phyloP scores from a whole-genome alignment of 2,329 filamentous ascomycete species.

The Paramyrothecium roridum region DNA sequence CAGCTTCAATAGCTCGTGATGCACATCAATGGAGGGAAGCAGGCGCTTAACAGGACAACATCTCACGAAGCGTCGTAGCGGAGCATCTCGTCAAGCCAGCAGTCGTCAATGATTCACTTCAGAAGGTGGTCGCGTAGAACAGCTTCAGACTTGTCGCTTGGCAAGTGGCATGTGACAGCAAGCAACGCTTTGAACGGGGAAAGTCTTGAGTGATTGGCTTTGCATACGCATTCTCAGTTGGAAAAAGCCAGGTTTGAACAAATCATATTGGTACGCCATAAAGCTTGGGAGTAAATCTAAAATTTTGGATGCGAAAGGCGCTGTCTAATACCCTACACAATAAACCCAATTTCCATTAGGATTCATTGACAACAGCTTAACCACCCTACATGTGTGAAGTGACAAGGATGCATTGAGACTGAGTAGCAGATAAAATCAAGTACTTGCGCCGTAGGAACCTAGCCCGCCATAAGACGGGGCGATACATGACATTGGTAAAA shows the following conservation, averaged over 20 bases:
- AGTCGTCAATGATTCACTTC: too few species aligned
- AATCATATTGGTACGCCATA: neutral
- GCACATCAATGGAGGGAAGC: too few species aligned
- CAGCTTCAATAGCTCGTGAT: too few species aligned
- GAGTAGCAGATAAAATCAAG: neutral
- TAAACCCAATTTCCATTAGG: constrained; percentile 7
- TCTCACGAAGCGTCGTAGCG: too few species aligned
- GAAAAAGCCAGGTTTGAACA: neutral
- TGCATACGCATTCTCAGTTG: neutral
- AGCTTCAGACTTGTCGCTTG: too few species aligned
- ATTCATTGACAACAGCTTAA: constrained; percentile 19
- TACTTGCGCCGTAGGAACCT: neutral
- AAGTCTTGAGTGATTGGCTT: neutral
- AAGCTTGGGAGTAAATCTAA: constrained; percentile 18
- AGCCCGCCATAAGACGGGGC: constrained; percentile 5
- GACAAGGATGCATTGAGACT: constrained; percentile 10
- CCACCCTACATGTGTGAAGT: constrained; percentile 18
- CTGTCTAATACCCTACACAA: constrained; percentile 23
- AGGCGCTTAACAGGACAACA: too few species aligned
- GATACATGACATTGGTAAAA: constrained; percentile 1
- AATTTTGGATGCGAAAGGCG: constrained; percentile 25
- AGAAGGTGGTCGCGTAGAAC: too few species aligned
- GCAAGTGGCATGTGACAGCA: neutral
- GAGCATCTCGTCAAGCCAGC: too few species aligned
- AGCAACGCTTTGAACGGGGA: neutral